A percentile compares a stretch with the other conserved stretches of the same genome.
These are phyloP conservation scores for Acacia melanoxylon DNA, from an alignment of 306 rosid species.

Conservation along the genomic window DNA sequence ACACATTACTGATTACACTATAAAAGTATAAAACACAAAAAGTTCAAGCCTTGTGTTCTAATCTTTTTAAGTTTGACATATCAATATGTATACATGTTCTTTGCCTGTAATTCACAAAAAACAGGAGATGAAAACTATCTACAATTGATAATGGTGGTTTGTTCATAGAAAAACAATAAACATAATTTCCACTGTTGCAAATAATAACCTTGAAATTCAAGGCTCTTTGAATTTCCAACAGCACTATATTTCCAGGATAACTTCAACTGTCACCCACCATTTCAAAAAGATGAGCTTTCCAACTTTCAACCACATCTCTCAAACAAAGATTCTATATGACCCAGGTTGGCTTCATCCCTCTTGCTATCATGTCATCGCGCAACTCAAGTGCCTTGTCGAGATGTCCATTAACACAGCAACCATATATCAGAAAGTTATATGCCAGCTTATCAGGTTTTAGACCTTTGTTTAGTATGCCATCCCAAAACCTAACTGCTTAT, in stretches of 20 bases:
- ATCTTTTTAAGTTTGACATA: not conserved
- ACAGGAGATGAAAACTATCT: not conserved
- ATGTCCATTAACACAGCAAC: conserved; percentile 83
- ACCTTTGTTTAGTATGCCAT: conserved; percentile 71
- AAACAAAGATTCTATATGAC: conserved; percentile 9
- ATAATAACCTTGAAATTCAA: conserved; percentile 21
- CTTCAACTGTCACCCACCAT: conserved; percentile 17
- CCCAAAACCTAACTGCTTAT: conserved; percentile 73
- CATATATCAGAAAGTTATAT: conserved; percentile 72
- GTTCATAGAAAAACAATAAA: not conserved
- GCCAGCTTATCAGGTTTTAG: conserved; percentile 76
- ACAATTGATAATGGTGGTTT: not conserved
- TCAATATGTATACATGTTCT: not conserved
- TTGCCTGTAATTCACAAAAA: not conserved
- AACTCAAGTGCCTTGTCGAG: conserved; percentile 65
- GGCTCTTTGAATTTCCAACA: conserved; percentile 20
- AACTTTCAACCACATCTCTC: not conserved
- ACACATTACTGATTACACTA: no score
- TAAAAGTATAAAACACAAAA: not conserved
- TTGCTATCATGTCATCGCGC: conserved; percentile 77
- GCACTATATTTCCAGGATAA: conserved; percentile 11
- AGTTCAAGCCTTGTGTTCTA: not conserved
- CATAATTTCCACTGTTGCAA: conserved; percentile 12
- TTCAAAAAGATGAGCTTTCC: not conserved
- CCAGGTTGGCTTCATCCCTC: conserved; percentile 61